phyloP scores from a whole-genome alignment of 768 basidiomycete genomes.

The Russula emetica region DNA sequence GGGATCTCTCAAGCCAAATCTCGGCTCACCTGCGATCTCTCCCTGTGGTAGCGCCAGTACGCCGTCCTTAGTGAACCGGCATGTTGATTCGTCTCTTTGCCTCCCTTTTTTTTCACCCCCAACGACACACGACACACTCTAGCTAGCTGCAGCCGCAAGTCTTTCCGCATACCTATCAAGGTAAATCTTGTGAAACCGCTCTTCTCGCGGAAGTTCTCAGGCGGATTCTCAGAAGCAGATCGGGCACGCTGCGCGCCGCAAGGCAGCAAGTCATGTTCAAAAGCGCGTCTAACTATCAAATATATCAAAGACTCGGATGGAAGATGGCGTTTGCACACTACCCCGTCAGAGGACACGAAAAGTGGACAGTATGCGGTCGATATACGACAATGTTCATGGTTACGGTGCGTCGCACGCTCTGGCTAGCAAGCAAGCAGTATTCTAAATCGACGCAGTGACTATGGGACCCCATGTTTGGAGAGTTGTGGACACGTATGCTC shows the following conservation, averaged over 20 bases:
- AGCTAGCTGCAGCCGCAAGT: not conserved
- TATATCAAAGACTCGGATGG: constrained; percentile 17
- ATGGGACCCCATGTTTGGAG: constrained; percentile 37
- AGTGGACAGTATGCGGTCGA: constrained; percentile 14
- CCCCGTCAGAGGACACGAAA: constrained; percentile 2
- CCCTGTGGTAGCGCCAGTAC: not conserved
- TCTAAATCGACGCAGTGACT: constrained; percentile 12
- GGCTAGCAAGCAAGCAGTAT: not conserved
- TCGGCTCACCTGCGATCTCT: constrained; percentile 9
- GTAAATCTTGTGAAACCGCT: not conserved
- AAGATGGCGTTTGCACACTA: not conserved
- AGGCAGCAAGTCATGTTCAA: constrained; percentile 11
- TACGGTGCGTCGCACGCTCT: constrained; percentile 11
- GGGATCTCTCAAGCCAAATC: constrained; percentile 17
- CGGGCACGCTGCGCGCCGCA: constrained; percentile 17
- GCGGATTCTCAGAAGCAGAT: constrained; percentile 3
- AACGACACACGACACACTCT: not conserved
- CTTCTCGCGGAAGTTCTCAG: not conserved
- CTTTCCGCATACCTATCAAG: not conserved
- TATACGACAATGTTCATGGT: constrained; percentile 19
- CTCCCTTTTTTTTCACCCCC: not conserved
- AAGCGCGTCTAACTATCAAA: constrained; percentile 1
- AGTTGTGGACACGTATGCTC: constrained; percentile 66
- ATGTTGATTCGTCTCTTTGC: not conserved
- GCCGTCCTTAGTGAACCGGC: not conserved